Base-by-base conservation (phyloP, 73 alveolate species). In the Paramecium caudatum region DNA sequence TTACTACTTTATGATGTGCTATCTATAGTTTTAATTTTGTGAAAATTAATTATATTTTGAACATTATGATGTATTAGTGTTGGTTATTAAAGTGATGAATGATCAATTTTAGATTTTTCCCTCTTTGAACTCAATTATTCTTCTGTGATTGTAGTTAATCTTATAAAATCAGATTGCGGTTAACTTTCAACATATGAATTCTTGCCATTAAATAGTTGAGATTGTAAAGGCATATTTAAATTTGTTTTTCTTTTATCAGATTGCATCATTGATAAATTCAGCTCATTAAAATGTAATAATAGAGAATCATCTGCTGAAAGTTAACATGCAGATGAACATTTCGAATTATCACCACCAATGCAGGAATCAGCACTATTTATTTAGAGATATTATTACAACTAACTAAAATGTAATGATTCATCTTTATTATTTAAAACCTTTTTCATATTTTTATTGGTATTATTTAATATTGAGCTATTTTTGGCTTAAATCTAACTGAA, bases 251-350 rank as follows among this genome's bases (percentile, higher is more conserved):
- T 34, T 23, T 65, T 65, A 23, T 74, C 88, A 5, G 45, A 37
- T 45, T 74, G 10, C 8, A 74, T 45, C 16, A 74, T 34, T 1
- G 88, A 36, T 45, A 37, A 21, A 74, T 74, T 74, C 19, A 74
- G 32, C 21, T 74, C 88, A 74, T 74, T 74, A 45, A 74, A 74
- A 45, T 74, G 88, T 21, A 39, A 74, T 10, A 74, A 45, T 43
- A 74, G 43, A 1, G 88, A 74, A 74, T 74, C 88, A 74, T 74
- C 88, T 15, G 88, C 62, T 39, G 88, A 74, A 21, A 74, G 32
- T 39, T 36, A 43, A 10, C 88, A 36, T 4, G 65, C 88, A 36
- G 88, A 74, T 39, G 69, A 41, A 36, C 32, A 13, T 25, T 74
- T 74, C 6, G 88, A 36, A 3, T 30, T 27, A 2, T 19, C 55